Evolutionary conservation across 179 eudicot species (phyloP).

Genomic region (Nepenthes alata): DNA sequence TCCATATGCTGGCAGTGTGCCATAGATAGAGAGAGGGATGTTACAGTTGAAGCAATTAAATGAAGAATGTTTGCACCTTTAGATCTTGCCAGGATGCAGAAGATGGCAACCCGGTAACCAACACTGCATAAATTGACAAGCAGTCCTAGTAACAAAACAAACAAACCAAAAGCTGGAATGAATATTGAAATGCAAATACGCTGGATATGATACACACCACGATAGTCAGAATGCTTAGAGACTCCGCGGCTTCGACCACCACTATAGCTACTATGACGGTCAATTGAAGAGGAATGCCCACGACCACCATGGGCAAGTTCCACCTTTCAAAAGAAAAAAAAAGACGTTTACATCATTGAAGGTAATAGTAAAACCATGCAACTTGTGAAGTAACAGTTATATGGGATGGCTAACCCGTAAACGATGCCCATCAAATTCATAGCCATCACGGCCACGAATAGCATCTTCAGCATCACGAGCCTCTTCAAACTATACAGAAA

Average conservation of each 20-base stretch:
- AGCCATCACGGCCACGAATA: conserved; percentile 94
- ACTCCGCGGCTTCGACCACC: conserved; percentile 38
- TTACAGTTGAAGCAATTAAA: neutral
- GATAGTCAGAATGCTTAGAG: conserved; percentile 80
- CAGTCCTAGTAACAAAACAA: too few relatives aligned
- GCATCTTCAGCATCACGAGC: conserved; percentile 96
- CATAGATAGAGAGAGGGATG: too few relatives aligned
- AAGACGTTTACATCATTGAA: neutral
- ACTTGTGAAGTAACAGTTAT: neutral
- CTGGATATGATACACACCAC: conserved; percentile 37
- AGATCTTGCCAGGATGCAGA: conserved; percentile 98
- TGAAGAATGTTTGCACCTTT: conserved; percentile 35
- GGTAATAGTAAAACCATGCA: too few relatives aligned
- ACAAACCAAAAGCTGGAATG: too few relatives aligned
- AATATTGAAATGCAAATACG: neutral
- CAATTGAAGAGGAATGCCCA: conserved; percentile 60
- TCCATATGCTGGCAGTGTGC: too few relatives aligned
- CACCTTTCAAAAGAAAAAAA: conserved; percentile 31
- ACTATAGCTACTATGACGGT: conserved; percentile 47
- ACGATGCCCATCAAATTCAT: conserved; percentile 93
- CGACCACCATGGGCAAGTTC: conserved; percentile 98
- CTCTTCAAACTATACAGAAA: conserved; percentile 60
- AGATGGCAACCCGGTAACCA: conserved; percentile 66
- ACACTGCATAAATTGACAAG: conserved; percentile 27
- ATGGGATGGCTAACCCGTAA: conserved; percentile 43